phyloP scores from a whole-genome alignment of 1,139 yeast species.

The Suhomyces anneliseae region DNA sequence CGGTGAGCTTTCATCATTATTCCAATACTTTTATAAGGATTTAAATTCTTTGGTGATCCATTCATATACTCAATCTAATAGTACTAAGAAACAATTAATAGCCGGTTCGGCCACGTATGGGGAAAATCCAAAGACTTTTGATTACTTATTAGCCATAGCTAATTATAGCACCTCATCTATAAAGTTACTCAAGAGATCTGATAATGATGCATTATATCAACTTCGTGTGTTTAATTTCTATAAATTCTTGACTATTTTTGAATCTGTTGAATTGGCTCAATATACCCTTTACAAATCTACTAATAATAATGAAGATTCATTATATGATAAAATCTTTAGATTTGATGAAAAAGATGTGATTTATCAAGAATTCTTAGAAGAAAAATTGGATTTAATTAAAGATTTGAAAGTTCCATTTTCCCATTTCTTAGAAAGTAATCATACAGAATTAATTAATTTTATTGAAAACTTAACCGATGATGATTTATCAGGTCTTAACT shows the following conservation, averaged over 20 bases:
- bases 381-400: constrained; percentile 32
- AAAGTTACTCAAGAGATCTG: constrained; percentile 39
- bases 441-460: constrained; percentile 18
- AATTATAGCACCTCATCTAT: constrained; percentile 42
- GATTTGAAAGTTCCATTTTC: constrained; percentile 28
- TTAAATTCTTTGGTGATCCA: constrained; percentile 36
- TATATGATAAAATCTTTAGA: constrained; percentile 41
- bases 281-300: constrained; percentile 29
- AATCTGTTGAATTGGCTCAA: constrained; percentile 39
- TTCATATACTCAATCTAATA: constrained; percentile 40
- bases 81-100: constrained; percentile 40
- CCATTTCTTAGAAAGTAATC: constrained; percentile 28
- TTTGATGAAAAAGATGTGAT: constrained; percentile 43
- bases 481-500: constrained; percentile 11
- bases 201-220: constrained; percentile 38
- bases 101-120: constrained; percentile 30
- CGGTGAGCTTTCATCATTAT: constrained; percentile 34
- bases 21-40: constrained; percentile 38
- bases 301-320: constrained; percentile 27
- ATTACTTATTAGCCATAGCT: constrained; percentile 47
- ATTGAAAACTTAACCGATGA: constrained; percentile 17
- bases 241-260: constrained; percentile 36
- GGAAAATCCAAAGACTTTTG: constrained; percentile 34
- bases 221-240: constrained; percentile 44
- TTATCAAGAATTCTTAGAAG: constrained; percentile 37